Evolutionary conservation across 2,329 filamentous ascomycete genomes (phyloP), one percentile per base, ranked within the genome.

Genomic region (Colletotrichum sp.): DNA sequence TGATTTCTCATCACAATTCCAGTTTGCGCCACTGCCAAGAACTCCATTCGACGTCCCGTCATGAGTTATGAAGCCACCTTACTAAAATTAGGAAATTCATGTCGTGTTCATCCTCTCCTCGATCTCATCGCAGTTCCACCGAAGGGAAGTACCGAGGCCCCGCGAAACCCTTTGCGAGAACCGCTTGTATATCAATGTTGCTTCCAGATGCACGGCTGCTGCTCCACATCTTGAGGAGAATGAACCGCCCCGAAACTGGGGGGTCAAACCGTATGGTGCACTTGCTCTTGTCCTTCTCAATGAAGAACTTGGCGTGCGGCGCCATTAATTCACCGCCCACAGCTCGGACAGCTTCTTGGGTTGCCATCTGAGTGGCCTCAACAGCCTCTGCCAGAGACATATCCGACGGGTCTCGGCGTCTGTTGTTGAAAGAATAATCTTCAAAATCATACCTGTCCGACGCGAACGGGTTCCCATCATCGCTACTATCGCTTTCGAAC

Each of bases 211-310:
- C 92, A 30, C 92, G 90, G 75, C 92, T 91, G 3, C 94, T 94
- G 80, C 93, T 96, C 95, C 95, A 98, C 83, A 98, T 92, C 87
- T 98, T 98, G 78, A 99, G 88, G 57, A 98, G 85, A 69, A 99
- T 94, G 83, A 94, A 98, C 72, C 95, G 91, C 7, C 95, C 95
- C 13, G 95, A 95, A 76, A 97, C 91, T 0, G 94, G 93, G 72
- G 95, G 94, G 80, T 96, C 92, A 80, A 99, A 98, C 75, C 92
- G 93, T 80, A 99, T 94, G 16, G 93, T 96, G 80, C 97, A 96
- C 84, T 94, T 95, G 86, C 92, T 95, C 86, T 95, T 96, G 80
- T 94, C 91, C 83, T 93, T 92, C 81, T 94, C 93, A 71, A 98
- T 98, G 81, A 93, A 94, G 85, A 99, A 98, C 32, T 92, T 91